phyloP scores from a whole-genome alignment of 1,139 yeast species.

The Kurtzmaniella natalensis region DNA sequence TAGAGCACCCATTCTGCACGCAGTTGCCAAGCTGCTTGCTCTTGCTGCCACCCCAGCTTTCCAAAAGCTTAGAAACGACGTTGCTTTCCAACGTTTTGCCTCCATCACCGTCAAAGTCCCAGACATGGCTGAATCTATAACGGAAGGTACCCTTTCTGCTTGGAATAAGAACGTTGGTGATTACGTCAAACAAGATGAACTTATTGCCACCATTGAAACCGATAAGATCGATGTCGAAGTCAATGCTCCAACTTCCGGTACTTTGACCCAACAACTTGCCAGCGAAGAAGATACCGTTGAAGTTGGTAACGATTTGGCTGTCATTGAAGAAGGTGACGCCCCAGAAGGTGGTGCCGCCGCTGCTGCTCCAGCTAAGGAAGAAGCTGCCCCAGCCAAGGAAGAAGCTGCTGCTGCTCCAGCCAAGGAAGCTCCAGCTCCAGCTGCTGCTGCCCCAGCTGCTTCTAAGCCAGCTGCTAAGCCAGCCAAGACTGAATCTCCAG shows the following conservation, averaged over 20 bases:
- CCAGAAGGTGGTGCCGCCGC: constrained; percentile 59
- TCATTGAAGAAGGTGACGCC: constrained; percentile 86
- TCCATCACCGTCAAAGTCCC: constrained; percentile 79
- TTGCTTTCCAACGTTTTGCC: constrained; percentile 31
- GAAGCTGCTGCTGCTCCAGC: constrained; percentile 24
- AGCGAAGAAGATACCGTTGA: constrained; percentile 89
- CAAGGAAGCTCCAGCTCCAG: constrained; percentile 21
- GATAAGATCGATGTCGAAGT: constrained; percentile 98
- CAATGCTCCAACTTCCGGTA: constrained; percentile 91
- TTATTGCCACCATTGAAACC: constrained; percentile 95
- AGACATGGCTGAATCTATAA: constrained; percentile 97
- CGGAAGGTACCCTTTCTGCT: constrained; percentile 91
- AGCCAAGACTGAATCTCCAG: constrained; percentile 22
- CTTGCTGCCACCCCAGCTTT: constrained; percentile 6
- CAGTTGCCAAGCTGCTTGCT: constrained; percentile 6
- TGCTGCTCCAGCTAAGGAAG: constrained; percentile 17
- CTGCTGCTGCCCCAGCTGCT: constrained; percentile 17
- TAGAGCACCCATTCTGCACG: constrained; percentile 5
- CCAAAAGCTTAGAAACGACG: constrained; percentile 4
- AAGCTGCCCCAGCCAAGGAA: constrained; percentile 17
- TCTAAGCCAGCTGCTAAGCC: constrained; percentile 23
- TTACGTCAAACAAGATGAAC: constrained; percentile 81
- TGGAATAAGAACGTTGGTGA: constrained; percentile 85
- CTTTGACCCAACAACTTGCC: constrained; percentile 78
- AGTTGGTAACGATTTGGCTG: constrained; percentile 91